These are phyloP conservation scores for Puccinia brachypodii DNA, from an alignment of 1,284 basidiomycete species.

Conservation along the genomic window DNA sequence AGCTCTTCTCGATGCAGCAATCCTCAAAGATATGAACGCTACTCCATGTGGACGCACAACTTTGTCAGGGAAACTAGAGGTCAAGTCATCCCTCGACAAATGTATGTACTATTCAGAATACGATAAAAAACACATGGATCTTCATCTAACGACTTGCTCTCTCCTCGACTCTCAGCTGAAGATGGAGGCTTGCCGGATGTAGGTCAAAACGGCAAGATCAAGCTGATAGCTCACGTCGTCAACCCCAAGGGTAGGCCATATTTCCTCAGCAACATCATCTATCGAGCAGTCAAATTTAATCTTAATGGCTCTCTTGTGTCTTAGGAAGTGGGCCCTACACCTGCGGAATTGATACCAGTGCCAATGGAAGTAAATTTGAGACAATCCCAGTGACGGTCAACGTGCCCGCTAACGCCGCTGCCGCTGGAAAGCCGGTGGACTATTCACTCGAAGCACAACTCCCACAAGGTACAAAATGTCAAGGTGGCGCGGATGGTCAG, in stretches of 20 bases:
- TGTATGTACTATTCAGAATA: background rate
- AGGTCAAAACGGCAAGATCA: constrained; percentile 24
- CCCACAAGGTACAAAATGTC: constrained; percentile 13
- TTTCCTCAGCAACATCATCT: background rate
- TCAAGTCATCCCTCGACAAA: constrained; percentile 11
- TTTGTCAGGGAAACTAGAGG: constrained; percentile 12
- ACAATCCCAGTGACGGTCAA: constrained; percentile 11
- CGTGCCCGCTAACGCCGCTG: background rate
- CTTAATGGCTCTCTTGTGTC: background rate
- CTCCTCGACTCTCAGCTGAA: background rate
- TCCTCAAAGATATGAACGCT: constrained; percentile 28
- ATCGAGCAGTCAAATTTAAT: background rate
- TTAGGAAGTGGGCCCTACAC: constrained; percentile 34
- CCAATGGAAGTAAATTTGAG: constrained; percentile 31
- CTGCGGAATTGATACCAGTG: constrained; percentile 18
- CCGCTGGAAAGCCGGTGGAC: background rate
- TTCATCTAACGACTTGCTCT: background rate
- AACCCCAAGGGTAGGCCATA: constrained; percentile 21
- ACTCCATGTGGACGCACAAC: constrained; percentile 43
- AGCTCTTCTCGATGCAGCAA: constrained; percentile 21
- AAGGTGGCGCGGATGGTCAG: constrained; percentile 29
- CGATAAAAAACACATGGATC: background rate
- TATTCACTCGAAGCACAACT: constrained; percentile 28
- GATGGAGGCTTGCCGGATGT: constrained; percentile 33
- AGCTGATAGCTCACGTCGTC: constrained; percentile 26